A percentile compares a stretch with the other conserved stretches of the same genome.
Evolutionary conservation across 2,329 filamentous ascomycete genomes (phyloP).

Genomic region (Aspergillus sp.): DNA sequence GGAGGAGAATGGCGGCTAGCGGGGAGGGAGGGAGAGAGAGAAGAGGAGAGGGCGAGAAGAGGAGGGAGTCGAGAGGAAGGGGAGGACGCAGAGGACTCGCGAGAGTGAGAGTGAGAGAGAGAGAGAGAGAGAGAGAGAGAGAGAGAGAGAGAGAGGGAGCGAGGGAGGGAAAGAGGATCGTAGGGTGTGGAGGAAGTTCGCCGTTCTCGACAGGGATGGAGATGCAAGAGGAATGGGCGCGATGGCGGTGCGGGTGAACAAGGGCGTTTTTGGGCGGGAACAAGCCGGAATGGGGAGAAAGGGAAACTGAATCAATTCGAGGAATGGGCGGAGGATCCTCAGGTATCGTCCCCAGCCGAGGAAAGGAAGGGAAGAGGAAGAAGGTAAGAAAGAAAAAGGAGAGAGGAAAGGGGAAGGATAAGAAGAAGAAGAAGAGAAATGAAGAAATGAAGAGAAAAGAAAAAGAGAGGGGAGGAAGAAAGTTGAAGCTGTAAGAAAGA

Average conservation of each 20-base stretch:
- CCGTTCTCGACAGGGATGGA: slow-evolving; percentile 34
- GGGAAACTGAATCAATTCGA: slow-evolving; percentile 20
- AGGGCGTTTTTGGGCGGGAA: slow-evolving; percentile 8
- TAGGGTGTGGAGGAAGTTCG: slow-evolving; percentile 14
- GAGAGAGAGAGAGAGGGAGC: slow-evolving; percentile 11
- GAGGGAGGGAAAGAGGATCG: slow-evolving; percentile 6
- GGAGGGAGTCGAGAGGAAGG: slow-evolving; percentile 18
- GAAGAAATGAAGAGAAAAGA: slow-evolving; percentile 15
- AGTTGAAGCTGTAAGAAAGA: slow-evolving; percentile 17
- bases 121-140: slow-evolving; percentile 18
- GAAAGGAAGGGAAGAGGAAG: slow-evolving; percentile 11
- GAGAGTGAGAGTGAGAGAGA: slow-evolving; percentile 5
- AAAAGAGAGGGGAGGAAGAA: slow-evolving; percentile 10
- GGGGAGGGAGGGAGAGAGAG: slow-evolving; percentile 19
- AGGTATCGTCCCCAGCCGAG: slow-evolving; percentile 1
- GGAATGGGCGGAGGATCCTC: slow-evolving; percentile 5
- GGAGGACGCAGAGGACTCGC: slow-evolving; percentile 4
- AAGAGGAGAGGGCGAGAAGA: slow-evolving; percentile 20
- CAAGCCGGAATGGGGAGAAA: slow-evolving; percentile 19
- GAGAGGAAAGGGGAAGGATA: slow-evolving; percentile 5
- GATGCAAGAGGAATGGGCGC: slow-evolving; percentile 26
- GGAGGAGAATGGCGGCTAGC: slow-evolving; percentile 17
- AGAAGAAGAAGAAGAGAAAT: slow-evolving; percentile 8
- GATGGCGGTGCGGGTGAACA: slow-evolving; percentile 15
- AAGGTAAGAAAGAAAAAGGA: slow-evolving; percentile 6